Conservation (phyloP, 805 yeast species). For the Helenozyma rhizophorensis region DNA sequence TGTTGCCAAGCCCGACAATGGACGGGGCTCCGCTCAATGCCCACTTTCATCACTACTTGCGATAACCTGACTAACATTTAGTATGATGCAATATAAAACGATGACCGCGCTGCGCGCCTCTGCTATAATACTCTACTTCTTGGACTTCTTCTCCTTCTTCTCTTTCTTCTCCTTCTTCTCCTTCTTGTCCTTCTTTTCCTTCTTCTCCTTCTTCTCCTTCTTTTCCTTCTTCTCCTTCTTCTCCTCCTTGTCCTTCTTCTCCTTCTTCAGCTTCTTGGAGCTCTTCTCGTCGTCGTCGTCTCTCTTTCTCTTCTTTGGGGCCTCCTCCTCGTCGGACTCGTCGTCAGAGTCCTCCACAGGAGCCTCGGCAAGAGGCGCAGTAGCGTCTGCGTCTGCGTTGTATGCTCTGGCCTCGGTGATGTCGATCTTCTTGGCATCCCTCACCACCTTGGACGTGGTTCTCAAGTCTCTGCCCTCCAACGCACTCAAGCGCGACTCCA, state of each 20-base stretch:
- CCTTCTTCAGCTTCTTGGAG: constrained; percentile 14
- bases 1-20: too few relatives aligned
- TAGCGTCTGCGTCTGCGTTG: constrained; percentile 86
- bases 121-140: constrained; percentile 29
- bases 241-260: constrained; percentile 23
- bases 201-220: constrained; percentile 48
- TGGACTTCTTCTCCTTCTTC: constrained; percentile 29
- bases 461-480: constrained; percentile 96
- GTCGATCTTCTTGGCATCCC: constrained; percentile 82
- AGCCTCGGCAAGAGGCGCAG: constrained; percentile 41
- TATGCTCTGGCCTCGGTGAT: constrained; percentile 81
- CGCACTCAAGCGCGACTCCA: constrained; percentile 90
- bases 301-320: constrained; percentile 16
- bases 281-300: constrained; percentile 16
- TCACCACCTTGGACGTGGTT: constrained; percentile 78
- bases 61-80: too few relatives aligned
- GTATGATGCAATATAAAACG: constrained; percentile 15
- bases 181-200: constrained; percentile 48
- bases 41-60: too few relatives aligned
- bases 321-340: constrained; percentile 15
- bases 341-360: constrained; percentile 21
- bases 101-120: constrained; percentile 13
- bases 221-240: constrained; percentile 32
- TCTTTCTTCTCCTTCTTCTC: constrained; percentile 37
- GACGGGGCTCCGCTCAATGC: too few relatives aligned